Evolutionary conservation across 805 yeast species (phyloP), one percentile per base, ranked within the genome.

Genomic region (Lipomyces yamadae): DNA sequence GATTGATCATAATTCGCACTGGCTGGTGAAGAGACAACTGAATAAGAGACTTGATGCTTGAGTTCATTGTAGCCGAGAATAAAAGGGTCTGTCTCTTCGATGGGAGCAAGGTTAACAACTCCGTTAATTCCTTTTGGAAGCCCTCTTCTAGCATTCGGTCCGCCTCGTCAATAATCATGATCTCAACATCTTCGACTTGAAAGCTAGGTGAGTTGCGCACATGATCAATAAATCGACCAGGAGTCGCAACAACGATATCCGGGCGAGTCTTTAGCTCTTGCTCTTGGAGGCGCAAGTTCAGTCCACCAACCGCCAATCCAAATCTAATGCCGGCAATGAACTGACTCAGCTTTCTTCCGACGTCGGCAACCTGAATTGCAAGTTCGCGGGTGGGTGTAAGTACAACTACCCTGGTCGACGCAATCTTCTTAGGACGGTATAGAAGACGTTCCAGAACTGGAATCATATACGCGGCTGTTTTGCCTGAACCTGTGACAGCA

Each of bases 71-170:
- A 57, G 99, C 99, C 45, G 99, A 95, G 74, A 93, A 95, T 73
- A 95, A 81, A 81, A 95, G 80, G 0, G 98, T 94, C 80, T 95
- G 99, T 78, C 98, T 87, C 79, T 91, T 91, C 60, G 88, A 85
- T 35, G 99, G 99, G 71, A 96, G 82, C 63, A 94, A 82, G 13
- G 90, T 84, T 78, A 95, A 84, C 67, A 95, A 94, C 77, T 95
- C 99, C 24, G 92, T 89, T 72, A 95, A 82, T 79, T 95, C 99
- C 62, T 88, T 91, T 79, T 93, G 97, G 86, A 95, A 95, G 76
- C 99, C 99, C 80, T 95, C 99, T 77, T 95, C 99, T 73, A 95
- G 84, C 98, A 95, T 95, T 81, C 99, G 88, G 83, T 95, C 99
- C 67, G 99, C 99, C 82, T 95, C 99, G 81, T 95, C 99, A 72